A percentile compares a stretch with the other conserved stretches of the same genome.
Conservation (phyloP, 441 rosid species). For the Aleurites moluccanus region DNA sequence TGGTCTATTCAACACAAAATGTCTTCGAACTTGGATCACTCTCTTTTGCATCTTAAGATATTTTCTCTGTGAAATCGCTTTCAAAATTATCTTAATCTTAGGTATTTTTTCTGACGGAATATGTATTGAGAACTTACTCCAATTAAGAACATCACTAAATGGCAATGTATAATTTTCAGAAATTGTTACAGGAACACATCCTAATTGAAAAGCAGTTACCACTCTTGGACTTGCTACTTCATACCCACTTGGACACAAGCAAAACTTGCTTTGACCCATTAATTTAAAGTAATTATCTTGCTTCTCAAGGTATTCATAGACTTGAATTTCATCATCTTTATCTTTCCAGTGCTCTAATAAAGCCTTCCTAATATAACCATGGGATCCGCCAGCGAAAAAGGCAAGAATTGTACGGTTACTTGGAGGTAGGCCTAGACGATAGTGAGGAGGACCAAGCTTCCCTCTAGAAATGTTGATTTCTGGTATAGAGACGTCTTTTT, state of each 20-base stretch:
- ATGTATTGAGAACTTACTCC: constrained; percentile 62
- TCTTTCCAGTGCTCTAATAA: constrained; percentile 42
- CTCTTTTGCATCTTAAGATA: constrained; percentile 47
- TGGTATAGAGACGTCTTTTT: no score
- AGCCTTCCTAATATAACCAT: constrained; percentile 44
- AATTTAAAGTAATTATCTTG: constrained; percentile 29
- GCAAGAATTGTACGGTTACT: constrained; percentile 21
- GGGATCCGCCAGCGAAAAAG: constrained; percentile 51
- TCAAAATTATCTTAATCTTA: constrained; percentile 55
- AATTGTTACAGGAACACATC: constrained; percentile 48
- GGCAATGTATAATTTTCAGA: constrained; percentile 66
- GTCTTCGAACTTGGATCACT: constrained; percentile 50
- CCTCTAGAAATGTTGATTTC: neutral
- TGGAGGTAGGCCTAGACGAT: neutral
- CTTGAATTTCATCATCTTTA: neutral
- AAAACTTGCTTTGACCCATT: constrained; percentile 45
- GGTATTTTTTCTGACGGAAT: constrained; percentile 51
- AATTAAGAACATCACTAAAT: constrained; percentile 70
- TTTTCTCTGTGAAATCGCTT: constrained; percentile 35
- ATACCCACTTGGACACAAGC: constrained; percentile 61
- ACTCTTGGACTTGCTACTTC: constrained; percentile 57
- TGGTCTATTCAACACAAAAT: constrained; percentile 70
- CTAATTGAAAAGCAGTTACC: constrained; percentile 31
- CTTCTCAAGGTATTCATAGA: constrained; percentile 35
- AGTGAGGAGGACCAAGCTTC: constrained; percentile 26